phyloP scores from a whole-genome alignment of 768 basidiomycete genomes.

The Serendipita indica region DNA sequence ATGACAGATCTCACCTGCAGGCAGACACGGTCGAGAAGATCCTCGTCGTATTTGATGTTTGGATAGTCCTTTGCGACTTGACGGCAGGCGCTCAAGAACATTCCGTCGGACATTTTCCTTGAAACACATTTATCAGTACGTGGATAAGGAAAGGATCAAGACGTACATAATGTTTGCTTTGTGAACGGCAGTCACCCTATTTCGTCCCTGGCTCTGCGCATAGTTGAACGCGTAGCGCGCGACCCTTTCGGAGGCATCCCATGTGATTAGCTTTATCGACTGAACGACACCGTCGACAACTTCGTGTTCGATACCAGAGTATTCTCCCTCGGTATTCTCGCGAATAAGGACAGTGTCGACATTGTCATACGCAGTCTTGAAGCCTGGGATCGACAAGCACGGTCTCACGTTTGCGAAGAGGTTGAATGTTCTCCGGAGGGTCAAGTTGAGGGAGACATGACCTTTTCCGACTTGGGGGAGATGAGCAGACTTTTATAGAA shows the following conservation, averaged over 20 bases:
- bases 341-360: conserved; percentile 97
- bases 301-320: conserved; percentile 99
- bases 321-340: conserved; percentile 99
- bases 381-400: conserved; percentile 88
- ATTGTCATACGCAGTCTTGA: conserved; percentile 96
- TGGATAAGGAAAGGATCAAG: conserved; percentile 15
- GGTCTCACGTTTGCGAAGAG: conserved; percentile 98
- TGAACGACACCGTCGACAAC: conserved; percentile 96
- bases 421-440: conserved; percentile 91
- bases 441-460: conserved; percentile 95
- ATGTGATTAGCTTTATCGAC: conserved; percentile 98
- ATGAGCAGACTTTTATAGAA: background rate
- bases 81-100: conserved; percentile 97
- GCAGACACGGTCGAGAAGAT: conserved; percentile 91
- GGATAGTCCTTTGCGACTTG: conserved; percentile 94
- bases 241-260: conserved; percentile 96
- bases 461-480: conserved; percentile 83
- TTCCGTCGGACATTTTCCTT: conserved; percentile 99
- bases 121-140: background rate
- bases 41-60: conserved; percentile 85
- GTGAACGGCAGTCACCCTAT: conserved; percentile 94
- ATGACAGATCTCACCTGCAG: conserved; percentile 43
- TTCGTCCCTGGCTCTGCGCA: conserved; percentile 73
- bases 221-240: conserved; percentile 98
- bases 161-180: conserved; percentile 98